Percentiles rank a stretch among this genome's conserved stretches.
Evolutionary conservation across 129 eudicot genomes (phyloP).

Genomic region (Rutidosis leptorrhynchoides): DNA sequence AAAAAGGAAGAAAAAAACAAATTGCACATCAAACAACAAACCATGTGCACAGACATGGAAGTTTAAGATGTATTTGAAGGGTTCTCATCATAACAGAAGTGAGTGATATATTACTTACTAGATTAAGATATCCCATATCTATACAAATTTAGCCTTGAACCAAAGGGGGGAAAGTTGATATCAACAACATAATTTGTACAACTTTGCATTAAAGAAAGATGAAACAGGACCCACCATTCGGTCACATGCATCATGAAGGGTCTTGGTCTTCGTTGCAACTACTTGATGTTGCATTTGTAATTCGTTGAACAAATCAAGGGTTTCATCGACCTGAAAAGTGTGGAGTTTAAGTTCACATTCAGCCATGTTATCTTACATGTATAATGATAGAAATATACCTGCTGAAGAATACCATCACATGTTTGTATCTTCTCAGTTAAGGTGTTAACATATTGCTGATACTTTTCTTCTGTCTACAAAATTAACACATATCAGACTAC

Average conservation of each 20-base stretch:
- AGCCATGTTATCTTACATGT: too few species aligned
- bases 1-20: too few species aligned
- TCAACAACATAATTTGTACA: background rate
- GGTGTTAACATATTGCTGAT: too few species aligned
- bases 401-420: too few species aligned
- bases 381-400: too few species aligned
- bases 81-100: background rate
- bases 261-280: constrained; percentile 91
- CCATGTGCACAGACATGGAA: constrained; percentile 16
- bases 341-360: constrained; percentile 5
- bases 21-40: too few species aligned
- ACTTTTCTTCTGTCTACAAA: too few species aligned
- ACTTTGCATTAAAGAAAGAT: constrained; percentile 6
- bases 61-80: constrained; percentile 10
- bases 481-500: too few species aligned
- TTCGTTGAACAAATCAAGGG: constrained; percentile 88
- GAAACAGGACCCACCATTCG: constrained; percentile 59
- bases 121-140: background rate
- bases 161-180: background rate
- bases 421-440: too few species aligned
- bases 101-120: background rate
- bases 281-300: constrained; percentile 95
- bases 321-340: constrained; percentile 84
- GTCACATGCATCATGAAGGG: constrained; percentile 98
- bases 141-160: constrained; percentile 8